Evolutionary conservation across 2,329 filamentous ascomycete species (phyloP), one percentile per base, ranked within the genome.

Genomic region (Aureobasidium sp.): DNA sequence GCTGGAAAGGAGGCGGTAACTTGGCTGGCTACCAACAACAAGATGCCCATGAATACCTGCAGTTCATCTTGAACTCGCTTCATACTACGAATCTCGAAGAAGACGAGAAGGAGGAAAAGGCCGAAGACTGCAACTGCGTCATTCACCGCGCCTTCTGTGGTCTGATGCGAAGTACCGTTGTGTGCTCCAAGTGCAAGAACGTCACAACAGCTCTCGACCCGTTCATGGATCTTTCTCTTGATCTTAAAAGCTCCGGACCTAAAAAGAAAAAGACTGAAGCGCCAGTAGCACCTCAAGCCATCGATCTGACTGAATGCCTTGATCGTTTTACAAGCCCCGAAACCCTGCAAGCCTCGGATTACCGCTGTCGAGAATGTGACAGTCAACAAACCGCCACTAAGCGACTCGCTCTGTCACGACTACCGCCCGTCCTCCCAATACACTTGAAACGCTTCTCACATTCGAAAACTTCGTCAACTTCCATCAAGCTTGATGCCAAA

Each of bases 41-140:
- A 77, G 93, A 97, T 71, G 93, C 93, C 0, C 93, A 97, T 72
- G 93, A 97, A 73, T 97, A 96, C 76, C 95, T 97, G 74, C 92
- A 96, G 72, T 97, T 96, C 71, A 83, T 97, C 37, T 88, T 95
- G 39, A 93, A 97, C 76, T 90, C 94, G 69, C 81, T 99, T 17
- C 93, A 97, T 71, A 85, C 78, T 10, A 79, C 91, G 44, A 94
- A 92, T 68, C 82, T 83, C 43, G 87, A 72, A 37, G 69, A 70
- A 51, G 71, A 73, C 36, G 60, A 63, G n/a, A 67, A 67, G 62
- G 59, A 64, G 44, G 67, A 68, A 32, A 69, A 70, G 41, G 65
- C 66, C 17, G 69, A 71, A 47, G 71, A 77, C 65, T 97, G 94
- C 78, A 84, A 87, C 63, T 99, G 93, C 75, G 90, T 97, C 69